Conservation (phyloP, 2,329 filamentous ascomycete species). For the Colletotrichum sp. region DNA sequence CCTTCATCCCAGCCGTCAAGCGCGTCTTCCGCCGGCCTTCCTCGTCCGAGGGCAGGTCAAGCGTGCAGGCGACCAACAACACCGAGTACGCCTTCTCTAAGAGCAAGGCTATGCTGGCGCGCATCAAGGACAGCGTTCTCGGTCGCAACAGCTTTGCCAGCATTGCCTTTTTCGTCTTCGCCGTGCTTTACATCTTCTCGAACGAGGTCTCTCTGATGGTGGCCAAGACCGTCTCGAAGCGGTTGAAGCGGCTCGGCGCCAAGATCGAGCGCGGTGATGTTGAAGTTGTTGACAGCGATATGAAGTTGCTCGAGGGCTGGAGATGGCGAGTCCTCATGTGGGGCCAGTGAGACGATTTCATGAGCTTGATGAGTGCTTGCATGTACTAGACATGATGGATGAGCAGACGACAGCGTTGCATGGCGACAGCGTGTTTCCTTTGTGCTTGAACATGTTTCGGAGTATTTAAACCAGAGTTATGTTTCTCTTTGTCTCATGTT, state of each 20-base stretch:
- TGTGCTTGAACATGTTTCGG: not conserved
- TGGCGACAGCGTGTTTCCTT: not conserved
- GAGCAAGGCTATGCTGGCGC: slow-evolving; percentile 53
- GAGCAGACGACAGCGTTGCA: not conserved
- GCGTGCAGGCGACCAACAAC: slow-evolving; percentile 44
- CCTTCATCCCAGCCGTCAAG: slow-evolving; percentile 57
- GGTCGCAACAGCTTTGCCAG: slow-evolving; percentile 51
- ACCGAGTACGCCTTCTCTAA: slow-evolving; percentile 62
- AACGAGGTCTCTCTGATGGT: slow-evolving; percentile 62
- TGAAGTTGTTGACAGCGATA: slow-evolving; percentile 50
- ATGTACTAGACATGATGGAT: not conserved
- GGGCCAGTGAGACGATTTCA: slow-evolving; percentile 26
- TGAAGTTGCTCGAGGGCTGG: slow-evolving; percentile 58
- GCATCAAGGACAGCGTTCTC: slow-evolving; percentile 50
- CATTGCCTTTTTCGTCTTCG: slow-evolving; percentile 59
- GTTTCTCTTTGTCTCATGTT: not conserved
- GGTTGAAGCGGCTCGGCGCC: slow-evolving; percentile 50
- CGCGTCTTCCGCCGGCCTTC: slow-evolving; percentile 52
- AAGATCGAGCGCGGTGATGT: slow-evolving; percentile 53
- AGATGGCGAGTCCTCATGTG: slow-evolving; percentile 59
- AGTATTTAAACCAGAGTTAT: not conserved
- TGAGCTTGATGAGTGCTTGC: not conserved
- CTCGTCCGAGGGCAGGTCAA: slow-evolving; percentile 34
- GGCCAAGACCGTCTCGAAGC: slow-evolving; percentile 53
- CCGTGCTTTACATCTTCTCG: slow-evolving; percentile 61